phyloP scores from a whole-genome alignment of 805 yeast genomes.

The Kodamaea kakaduensis region DNA sequence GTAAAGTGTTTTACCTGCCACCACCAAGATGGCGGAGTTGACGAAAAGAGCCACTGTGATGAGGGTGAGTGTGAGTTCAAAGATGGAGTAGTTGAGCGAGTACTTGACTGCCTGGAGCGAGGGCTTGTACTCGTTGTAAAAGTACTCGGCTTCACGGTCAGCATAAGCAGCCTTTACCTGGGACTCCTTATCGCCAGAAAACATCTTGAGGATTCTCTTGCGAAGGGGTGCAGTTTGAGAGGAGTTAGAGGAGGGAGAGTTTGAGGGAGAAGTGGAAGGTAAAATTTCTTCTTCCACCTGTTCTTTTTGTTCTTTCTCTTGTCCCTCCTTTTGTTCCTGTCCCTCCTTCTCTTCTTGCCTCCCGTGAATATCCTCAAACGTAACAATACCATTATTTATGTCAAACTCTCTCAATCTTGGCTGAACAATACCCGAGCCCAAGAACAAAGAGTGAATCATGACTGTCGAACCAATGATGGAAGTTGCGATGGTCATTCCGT shows the following conservation, averaged over 20 bases:
- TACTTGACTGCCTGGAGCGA: slow-evolving; percentile 67
- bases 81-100: slow-evolving; percentile 66
- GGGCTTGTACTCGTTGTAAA: slow-evolving; percentile 56
- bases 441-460: slow-evolving; percentile 48
- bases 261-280: not conserved
- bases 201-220: too few relatives aligned
- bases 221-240: too few relatives aligned
- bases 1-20: slow-evolving; percentile 75
- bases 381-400: slow-evolving; percentile 31
- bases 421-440: slow-evolving; percentile 48
- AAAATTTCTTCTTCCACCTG: not conserved
- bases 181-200: too few relatives aligned
- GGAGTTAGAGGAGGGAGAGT: not conserved
- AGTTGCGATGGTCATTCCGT: slow-evolving; percentile 45
- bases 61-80: slow-evolving; percentile 66
- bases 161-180: too few relatives aligned
- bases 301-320: not conserved
- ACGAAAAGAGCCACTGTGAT: slow-evolving; percentile 82
- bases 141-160: slow-evolving; percentile 24
- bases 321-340: not conserved
- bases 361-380: slow-evolving; percentile 16
- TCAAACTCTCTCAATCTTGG: slow-evolving; percentile 46
- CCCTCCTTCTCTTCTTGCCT: not conserved
- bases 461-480: slow-evolving; percentile 49
- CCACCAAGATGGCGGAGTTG: slow-evolving; percentile 76